Conservation (phyloP, 2,329 filamentous ascomycete species). For the Aspergillus luchuensis region DNA sequence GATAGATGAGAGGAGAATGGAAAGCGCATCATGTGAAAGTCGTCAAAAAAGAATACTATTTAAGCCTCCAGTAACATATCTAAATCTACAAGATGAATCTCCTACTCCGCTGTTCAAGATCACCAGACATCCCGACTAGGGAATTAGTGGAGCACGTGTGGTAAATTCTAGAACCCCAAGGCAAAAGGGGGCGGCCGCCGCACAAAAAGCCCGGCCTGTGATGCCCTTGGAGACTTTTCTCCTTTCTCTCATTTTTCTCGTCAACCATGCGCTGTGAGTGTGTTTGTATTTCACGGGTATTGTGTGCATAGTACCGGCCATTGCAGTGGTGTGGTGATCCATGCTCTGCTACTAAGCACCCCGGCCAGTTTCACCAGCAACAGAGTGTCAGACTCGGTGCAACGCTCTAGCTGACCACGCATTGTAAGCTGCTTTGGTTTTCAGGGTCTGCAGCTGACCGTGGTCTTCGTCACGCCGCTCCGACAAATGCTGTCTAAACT, state of each 20-base stretch:
- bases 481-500: slow-evolving; percentile 13
- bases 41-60: too few species aligned
- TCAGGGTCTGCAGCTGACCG: too few species aligned
- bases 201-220: neutral
- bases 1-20: too few species aligned
- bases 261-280: neutral
- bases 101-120: neutral
- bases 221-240: neutral
- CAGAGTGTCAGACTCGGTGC: too few species aligned
- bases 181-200: neutral
- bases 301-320: neutral
- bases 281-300: too few species aligned
- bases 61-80: too few species aligned
- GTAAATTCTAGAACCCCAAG: slow-evolving; percentile 11
- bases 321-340: neutral
- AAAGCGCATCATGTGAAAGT: too few species aligned
- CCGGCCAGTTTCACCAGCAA: too few species aligned
- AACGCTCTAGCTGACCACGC: too few species aligned
- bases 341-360: neutral
- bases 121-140: neutral
- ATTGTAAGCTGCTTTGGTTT: too few species aligned
- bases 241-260: neutral
- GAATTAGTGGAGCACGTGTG: slow-evolving; percentile 6
- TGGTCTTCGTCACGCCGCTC: too few species aligned
- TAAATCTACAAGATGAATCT: too few species aligned